Evolutionary conservation across 495 filamentous ascomycete species (phyloP), one percentile per base, ranked within the genome.

Genomic region (Tuber calosporum): DNA sequence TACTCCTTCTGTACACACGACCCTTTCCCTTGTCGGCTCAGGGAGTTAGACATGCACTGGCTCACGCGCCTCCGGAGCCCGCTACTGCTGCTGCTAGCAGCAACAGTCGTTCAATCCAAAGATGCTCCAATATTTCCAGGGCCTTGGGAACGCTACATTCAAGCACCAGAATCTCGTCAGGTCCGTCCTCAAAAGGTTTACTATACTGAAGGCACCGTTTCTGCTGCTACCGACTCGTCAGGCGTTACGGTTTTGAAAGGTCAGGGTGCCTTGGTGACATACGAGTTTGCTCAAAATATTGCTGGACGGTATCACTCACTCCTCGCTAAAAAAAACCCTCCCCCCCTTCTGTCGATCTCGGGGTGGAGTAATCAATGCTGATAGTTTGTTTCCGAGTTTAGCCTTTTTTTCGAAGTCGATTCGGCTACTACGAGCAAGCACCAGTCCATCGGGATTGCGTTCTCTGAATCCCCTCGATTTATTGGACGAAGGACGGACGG

Each of bases 251-350:
- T 82, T 41, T 72, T 77, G 42, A 78, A 82, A 17, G 76, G 82
- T 20, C 72, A 74, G 71, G 82, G 83, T 8, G 82, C 81, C 13
- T 66, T 80, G 36, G 73, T 85, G 73, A 83, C 81, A 38, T 80
- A 82, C 70, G 82, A 82, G 69, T 85, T 85, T 76, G 75, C 67
- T 34, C 79, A 85, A 77, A 84, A 85, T 67, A 82, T 83, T 74
- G 80, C 75, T 53, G 83, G 84, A 36, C 72, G 81, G 83, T 84
- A 74, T 62, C 53, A 45, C 71, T 62, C 53, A 45, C 71, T 20
- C 19, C 42, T 19, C 37, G 42, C 40, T 72, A 67, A 22, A 62
- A 34, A 34, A 15, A 62, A 2, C 13, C 13, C 53, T 9, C 0
- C 11, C 48, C 30, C 30, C 13, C 2, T 62, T 62, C 30, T 30